phyloP scores from a whole-genome alignment of 352 stramenopile species.

The Phytopythium ostracodes region DNA sequence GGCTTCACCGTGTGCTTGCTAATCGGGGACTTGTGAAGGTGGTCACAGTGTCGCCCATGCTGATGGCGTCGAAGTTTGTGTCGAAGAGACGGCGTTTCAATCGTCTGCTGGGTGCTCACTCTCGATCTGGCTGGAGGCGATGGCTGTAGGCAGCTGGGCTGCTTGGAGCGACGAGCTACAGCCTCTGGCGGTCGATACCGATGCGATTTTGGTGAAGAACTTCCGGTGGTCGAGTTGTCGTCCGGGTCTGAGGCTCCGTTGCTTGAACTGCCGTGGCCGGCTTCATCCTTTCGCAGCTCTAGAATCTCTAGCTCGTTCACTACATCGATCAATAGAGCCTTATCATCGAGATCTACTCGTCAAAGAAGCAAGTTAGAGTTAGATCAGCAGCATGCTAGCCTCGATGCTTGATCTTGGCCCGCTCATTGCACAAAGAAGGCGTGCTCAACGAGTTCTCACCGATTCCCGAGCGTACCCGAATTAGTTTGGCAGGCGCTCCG shows the following conservation, averaged over 20 bases:
- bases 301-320: slow-evolving; percentile 32
- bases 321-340: slow-evolving; percentile 11
- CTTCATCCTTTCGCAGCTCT: slow-evolving; percentile 15
- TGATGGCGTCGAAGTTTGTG: background rate
- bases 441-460: slow-evolving; percentile 7
- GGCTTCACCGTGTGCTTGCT: background rate
- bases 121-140: background rate
- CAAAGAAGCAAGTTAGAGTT: slow-evolving; percentile 1
- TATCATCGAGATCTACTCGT: slow-evolving; percentile 12
- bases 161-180: background rate
- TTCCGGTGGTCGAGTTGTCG: background rate
- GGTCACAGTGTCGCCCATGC: background rate
- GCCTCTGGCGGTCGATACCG: background rate
- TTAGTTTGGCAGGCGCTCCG: slow-evolving; percentile 10
- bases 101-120: background rate
- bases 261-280: background rate
- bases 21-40: background rate
- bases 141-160: background rate
- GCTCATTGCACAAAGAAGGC: background rate
- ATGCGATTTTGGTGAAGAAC: background rate
- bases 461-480: slow-evolving; percentile 17
- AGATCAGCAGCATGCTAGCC: slow-evolving; percentile 5
- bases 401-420: too few relatives aligned
- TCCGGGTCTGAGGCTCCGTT: background rate
- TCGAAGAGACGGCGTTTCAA: background rate